phyloP scores from a whole-genome alignment of 1,284 basidiomycete species.

The Amylostereum chailletii region DNA sequence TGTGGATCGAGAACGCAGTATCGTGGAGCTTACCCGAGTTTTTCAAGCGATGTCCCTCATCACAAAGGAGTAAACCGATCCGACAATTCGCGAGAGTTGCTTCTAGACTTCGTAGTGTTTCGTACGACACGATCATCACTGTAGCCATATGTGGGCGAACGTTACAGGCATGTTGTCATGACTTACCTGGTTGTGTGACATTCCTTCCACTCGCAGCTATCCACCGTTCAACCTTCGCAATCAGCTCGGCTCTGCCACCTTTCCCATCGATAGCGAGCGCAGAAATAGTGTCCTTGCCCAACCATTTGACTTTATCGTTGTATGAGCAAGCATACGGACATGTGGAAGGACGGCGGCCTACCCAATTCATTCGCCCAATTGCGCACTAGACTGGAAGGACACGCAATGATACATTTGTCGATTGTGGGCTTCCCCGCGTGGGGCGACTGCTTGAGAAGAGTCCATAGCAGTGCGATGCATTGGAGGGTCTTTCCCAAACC shows the following conservation, averaged over 20 bases:
- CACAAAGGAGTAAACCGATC: conserved; percentile 89
- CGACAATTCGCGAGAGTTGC: conserved; percentile 70
- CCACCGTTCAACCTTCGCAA: conserved; percentile 80
- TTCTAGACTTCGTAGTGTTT: conserved; percentile 83
- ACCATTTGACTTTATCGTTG: conserved; percentile 71
- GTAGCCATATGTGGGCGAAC: background rate
- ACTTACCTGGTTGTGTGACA: conserved; percentile 80
- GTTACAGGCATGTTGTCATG: background rate
- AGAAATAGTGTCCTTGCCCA: conserved; percentile 77
- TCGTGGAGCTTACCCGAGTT: conserved; percentile 69
- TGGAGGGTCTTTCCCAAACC: conserved; percentile 95
- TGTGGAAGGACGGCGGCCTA: conserved; percentile 23
- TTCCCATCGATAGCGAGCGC: conserved; percentile 87
- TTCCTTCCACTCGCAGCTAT: conserved; percentile 79
- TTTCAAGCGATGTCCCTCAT: conserved; percentile 96
- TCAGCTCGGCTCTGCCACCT: conserved; percentile 74
- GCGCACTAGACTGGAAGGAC: conserved; percentile 92
- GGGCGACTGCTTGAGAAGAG: conserved; percentile 94
- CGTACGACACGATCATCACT: conserved; percentile 99
- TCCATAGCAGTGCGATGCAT: conserved; percentile 96
- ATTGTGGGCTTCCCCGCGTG: conserved; percentile 80
- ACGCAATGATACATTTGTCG: conserved; percentile 97
- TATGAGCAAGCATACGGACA: background rate
- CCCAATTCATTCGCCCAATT: conserved; percentile 99
- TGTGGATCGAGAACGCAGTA: background rate